Percentiles rank a stretch among this genome's conserved stretches.
phyloP scores from a whole-genome alignment of 805 yeast species.

The Peterozyma toletana region DNA sequence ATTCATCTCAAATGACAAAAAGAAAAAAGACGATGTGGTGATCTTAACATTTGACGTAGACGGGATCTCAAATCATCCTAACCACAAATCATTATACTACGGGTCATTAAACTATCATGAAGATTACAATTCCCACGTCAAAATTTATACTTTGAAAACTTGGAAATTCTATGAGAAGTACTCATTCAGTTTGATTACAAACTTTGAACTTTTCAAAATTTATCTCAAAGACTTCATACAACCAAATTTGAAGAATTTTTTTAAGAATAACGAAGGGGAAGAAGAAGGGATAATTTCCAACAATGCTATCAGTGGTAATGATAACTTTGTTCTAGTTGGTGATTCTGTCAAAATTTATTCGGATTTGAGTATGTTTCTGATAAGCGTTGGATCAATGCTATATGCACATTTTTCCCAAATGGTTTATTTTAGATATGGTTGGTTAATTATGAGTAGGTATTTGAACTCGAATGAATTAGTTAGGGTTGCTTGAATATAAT shows the following conservation, averaged over 20 bases:
- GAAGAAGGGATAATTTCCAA: constrained; percentile 4
- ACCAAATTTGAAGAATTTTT: constrained; percentile 2
- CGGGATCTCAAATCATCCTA: constrained; percentile 87
- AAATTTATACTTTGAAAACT: constrained; percentile 21
- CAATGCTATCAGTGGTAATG: no score
- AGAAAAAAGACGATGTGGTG: constrained; percentile 20
- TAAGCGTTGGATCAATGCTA: constrained; percentile 63
- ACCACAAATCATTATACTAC: constrained; percentile 60
- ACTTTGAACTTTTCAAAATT: constrained; percentile 23
- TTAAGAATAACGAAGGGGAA: constrained; percentile 4
- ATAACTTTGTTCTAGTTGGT: no score
- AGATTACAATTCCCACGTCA: constrained; percentile 6
- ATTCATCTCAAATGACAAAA: constrained; percentile 15
- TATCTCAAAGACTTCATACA: constrained; percentile 7
- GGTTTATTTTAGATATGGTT: constrained; percentile 91
- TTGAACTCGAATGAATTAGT: constrained; percentile 67
- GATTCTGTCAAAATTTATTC: constrained; percentile 29
- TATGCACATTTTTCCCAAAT: constrained; percentile 82
- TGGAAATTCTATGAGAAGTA: constrained; percentile 36
- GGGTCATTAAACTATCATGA: constrained; percentile 35
- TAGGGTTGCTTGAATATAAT: constrained; percentile 9
- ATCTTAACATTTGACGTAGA: constrained; percentile 72
- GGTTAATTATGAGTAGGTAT: constrained; percentile 75
- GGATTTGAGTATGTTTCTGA: constrained; percentile 31
- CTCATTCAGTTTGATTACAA: constrained; percentile 36